Base-by-base conservation (phyloP, 2,329 filamentous ascomycete genomes). In the Fonsecaea pugnacius region DNA sequence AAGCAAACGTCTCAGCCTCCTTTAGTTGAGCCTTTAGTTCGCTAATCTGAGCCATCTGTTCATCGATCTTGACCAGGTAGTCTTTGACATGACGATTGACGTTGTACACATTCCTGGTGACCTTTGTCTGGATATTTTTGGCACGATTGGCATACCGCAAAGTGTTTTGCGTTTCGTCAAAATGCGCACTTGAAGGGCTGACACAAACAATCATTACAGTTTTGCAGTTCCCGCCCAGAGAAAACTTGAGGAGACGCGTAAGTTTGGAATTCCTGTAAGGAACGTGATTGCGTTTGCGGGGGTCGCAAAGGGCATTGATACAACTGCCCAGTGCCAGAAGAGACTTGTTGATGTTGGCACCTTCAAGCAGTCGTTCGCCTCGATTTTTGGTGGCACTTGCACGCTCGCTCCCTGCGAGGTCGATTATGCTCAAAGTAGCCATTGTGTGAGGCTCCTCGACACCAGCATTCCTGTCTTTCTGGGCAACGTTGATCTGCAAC, bases 151-250 rank as follows among this genome's bases (percentile, higher is more conserved):
- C 95, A 74, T 99, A 99, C 72, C 96, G 91, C 18, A 99, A 83
- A 0, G 95, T 99, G 77, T 99, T 99, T 73, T 99, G 95, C 0
- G 94, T 97, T 79, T 99, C 95, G 76, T 99, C 95, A 72, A 95
- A 99, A 78, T 99, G 95, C 4, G 91, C 90, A 73, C 95, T 98
- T 0, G 92, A 97, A 1, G 95, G 95, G 71, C 93, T 97, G 60
- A 99, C 91, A 73, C 95, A 99, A 30, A 99, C 95, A 76, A 99
- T 98, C 95, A 99, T 99, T 75, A 99, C 95, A 0, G 95, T 99
- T 79, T 93, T 96, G 84, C 95, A 99, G 77, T 99, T 99, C 2
- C 95, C 95, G 33, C 95, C 95, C 0, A 99, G 86, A 0, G 94
- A 96, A 78, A 99, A 99, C 73, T 99, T 99, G 60, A 99, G 85